These are phyloP conservation scores for Hypericum perforatum DNA, from an alignment of 345 rosid genomes.

Conservation along the genomic window DNA sequence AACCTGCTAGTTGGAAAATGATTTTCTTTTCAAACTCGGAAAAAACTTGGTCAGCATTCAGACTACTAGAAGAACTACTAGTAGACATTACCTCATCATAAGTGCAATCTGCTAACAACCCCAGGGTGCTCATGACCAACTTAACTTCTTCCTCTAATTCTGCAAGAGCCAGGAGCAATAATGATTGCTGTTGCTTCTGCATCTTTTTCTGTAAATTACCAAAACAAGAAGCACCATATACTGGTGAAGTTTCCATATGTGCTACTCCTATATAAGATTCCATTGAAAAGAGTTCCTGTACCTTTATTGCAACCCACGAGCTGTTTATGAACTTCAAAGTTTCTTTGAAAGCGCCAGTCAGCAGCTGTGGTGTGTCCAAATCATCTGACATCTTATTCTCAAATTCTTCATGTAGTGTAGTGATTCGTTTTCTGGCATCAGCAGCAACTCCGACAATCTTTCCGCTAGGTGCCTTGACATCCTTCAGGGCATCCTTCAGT, in stretches of 20 bases:
- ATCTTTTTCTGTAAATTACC: constrained; percentile 56
- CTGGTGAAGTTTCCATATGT: too few species aligned
- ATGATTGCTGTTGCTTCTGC: constrained; percentile 47
- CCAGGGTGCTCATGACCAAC: constrained; percentile 49
- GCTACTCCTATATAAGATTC: too few species aligned
- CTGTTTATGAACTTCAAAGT: constrained; percentile 67
- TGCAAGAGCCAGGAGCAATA: constrained; percentile 44
- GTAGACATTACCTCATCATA: constrained; percentile 40
- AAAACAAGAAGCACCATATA: not conserved
- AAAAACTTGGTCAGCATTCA: not conserved
- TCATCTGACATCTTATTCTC: constrained; percentile 69
- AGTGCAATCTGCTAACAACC: constrained; percentile 41
- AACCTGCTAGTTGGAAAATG: constrained; percentile 20
- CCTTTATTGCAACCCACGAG: constrained; percentile 56
- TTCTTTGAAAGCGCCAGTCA: constrained; percentile 79
- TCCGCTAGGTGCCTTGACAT: constrained; percentile 20
- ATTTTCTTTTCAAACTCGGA: not conserved
- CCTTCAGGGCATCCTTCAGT: constrained; percentile 31
- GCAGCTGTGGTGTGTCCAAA: constrained; percentile 61
- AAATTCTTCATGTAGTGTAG: constrained; percentile 45
- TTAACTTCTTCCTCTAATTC: constrained; percentile 51
- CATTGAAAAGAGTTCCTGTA: constrained; percentile 5
- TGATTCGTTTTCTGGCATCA: constrained; percentile 48
- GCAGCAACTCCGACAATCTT: constrained; percentile 27
- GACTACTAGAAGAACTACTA: not conserved